phyloP scores from a whole-genome alignment of 495 filamentous ascomycete species.

The Xylaria bambusicola region DNA sequence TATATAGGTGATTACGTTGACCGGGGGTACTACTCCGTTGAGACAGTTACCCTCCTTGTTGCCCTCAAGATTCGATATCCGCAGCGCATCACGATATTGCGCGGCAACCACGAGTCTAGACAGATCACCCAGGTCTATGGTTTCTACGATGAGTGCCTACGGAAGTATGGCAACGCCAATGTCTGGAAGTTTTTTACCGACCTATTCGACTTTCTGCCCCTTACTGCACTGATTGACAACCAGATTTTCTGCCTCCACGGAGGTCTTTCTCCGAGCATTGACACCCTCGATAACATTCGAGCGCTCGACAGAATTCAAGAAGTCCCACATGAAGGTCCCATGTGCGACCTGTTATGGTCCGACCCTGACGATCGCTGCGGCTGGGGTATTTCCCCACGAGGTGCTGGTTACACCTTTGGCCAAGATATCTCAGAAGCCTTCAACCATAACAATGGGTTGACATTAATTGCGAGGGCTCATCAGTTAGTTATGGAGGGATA shows the following conservation, averaged over 20 bases:
- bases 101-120: conserved; percentile 95
- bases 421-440: conserved; percentile 99
- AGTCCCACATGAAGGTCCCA: conserved; percentile 96
- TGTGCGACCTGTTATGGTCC: conserved; percentile 98
- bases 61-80: conserved; percentile 96
- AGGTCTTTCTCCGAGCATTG: conserved; percentile 92
- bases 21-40: conserved; percentile 94
- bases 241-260: conserved; percentile 99
- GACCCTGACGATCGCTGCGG: conserved; percentile 98
- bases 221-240: conserved; percentile 98
- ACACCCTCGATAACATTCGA: conserved; percentile 97
- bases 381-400: conserved; percentile 96
- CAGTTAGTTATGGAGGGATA: conserved; percentile 98
- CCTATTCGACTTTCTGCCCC: conserved; percentile 96
- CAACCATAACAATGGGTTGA: conserved; percentile 99
- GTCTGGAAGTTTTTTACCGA: conserved; percentile 99
- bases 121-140: conserved; percentile 98
- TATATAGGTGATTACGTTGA: conserved; percentile 88
- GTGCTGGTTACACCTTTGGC: conserved; percentile 97
- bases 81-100: conserved; percentile 92
- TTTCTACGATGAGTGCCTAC: conserved; percentile 96
- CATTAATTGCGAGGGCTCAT: conserved; percentile 89
- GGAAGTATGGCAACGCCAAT: conserved; percentile 98
- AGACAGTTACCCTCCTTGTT: conserved; percentile 92
- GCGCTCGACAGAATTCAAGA: conserved; percentile 96